Base-by-base conservation (phyloP, 345 rosid genomes). In the Trapa bicornis region DNA sequence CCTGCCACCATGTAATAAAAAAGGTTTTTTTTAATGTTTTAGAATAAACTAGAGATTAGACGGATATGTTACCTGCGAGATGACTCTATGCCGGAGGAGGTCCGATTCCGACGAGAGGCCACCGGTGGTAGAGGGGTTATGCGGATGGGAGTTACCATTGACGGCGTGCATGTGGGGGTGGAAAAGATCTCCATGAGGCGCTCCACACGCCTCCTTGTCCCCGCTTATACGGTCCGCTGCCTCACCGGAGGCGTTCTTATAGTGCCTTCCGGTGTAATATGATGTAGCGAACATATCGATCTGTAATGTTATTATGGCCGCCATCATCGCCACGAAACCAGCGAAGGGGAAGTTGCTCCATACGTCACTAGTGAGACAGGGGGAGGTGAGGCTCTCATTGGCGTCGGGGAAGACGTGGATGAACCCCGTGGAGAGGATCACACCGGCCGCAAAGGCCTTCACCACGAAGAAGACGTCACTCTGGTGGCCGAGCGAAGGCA, bases 341-440 rank as follows among this genome's bases (percentile, higher is more conserved):
- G 92, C 75, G 38, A 91, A 89, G 0, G 96, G 94, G 70, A 87
- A 92, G 37, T 87, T 84, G 43, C 81, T 87, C 96, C 96, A 87
- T 0, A 94, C 94, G 5, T 61, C 75, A 4, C 83, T 78, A 13
- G 39, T 62, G 0, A 62, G 65, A n/a, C 97, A 87, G 9, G 48
- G 32, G 0, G 93, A 91, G 0, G 80, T 71, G 70, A 88, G 72
- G 78, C 76, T 81, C 61, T 83, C 89, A 41, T 83, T 87, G 22
- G 96, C 88, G 68, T 92, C 94, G 0, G 96, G 96, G 62, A 89
- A 67, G 14, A 87, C 91, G 41, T 89, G 98, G 85, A 84, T 89
- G 75, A 86, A 89, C 6, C 92, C 96, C 1, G 94, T 87, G 0
- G 89, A 89, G 0, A 92, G 81, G 50, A 92, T 92, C 14, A 89